Conservation (phyloP, 2,329 filamentous ascomycete genomes). For the Bisporella sp. region DNA sequence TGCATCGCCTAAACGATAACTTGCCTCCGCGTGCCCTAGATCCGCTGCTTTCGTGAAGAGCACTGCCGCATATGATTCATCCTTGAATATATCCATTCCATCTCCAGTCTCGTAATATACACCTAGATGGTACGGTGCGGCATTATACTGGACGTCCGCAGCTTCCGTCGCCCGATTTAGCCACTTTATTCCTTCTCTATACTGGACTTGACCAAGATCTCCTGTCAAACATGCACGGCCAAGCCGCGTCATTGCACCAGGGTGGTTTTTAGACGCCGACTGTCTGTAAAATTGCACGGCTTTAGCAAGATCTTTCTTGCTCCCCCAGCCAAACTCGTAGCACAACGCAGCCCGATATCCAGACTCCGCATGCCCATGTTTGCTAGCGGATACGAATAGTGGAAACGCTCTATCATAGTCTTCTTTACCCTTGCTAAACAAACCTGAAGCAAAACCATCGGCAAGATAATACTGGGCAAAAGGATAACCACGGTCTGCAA, state of each 20-base stretch:
- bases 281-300: conserved; percentile 89
- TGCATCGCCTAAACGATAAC: conserved; percentile 85
- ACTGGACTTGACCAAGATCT: conserved; percentile 79
- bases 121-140: conserved; percentile 85
- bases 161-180: conserved; percentile 87
- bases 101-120: conserved; percentile 87
- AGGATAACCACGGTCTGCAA: conserved; percentile 83
- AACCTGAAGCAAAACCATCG: conserved; percentile 86
- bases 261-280: conserved; percentile 88
- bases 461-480: conserved; percentile 97
- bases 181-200: conserved; percentile 93
- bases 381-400: conserved; percentile 86
- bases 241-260: conserved; percentile 87
- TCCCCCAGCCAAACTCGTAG: conserved; percentile 98
- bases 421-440: conserved; percentile 91
- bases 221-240: conserved; percentile 85
- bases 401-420: conserved; percentile 90
- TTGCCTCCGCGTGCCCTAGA: conserved; percentile 79
- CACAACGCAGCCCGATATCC: conserved; percentile 89
- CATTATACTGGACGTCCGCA: conserved; percentile 86
- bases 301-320: conserved; percentile 80
- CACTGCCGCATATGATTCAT: conserved; percentile 85
- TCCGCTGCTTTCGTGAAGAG: conserved; percentile 93
- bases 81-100: conserved; percentile 88
- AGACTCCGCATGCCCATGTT: conserved; percentile 95